Evolutionary conservation across 176 grass and related monocot species (phyloP), one percentile per base, ranked within the genome.

Genomic region (Stipa capillata): DNA sequence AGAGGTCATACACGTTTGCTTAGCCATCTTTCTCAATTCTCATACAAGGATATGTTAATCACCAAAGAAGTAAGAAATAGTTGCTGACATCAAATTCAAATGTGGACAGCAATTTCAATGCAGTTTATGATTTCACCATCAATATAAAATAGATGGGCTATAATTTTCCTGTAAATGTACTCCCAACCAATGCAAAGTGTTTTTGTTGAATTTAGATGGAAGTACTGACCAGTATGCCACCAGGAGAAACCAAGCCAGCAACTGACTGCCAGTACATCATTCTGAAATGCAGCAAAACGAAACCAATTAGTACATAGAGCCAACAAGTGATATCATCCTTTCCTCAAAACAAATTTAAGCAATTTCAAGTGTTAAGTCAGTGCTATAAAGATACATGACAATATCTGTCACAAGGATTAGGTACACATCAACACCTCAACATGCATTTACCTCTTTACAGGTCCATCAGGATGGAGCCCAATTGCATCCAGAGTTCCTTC

Each of bases 241-340:
- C 94, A 74, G 87, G 73, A 34, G 79, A 78, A 79, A 97, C 87
- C 89, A 97, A 81, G 35, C 89, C 79, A 21, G 80, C 83, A 28
- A 94, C 89, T 8, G 94, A 94, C 27, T 97, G 79, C 94, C 91
- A 97, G 71, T 97, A 97, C 91, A 97, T 94, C 89, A 94, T 90
- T 77, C 94, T 97, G 81, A 79, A 90, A 87, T 79, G 40, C 34
- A 66, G 21, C 7, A 87, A 28, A 50, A 18, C 11, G 61, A 78
- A 20, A 85, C 9, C 75, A 15, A 66, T 77, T 72, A 84, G 70
- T 36, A 1, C 62, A 77, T 47, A 25, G 8, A 49, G 60, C 10
- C 57, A 17, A 63, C 40, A 50, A 49, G 3, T 64, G 17, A 13
- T n/a, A 3, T 16, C 0, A 44, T 78, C 27, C 24, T 34, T 61